Percentiles rank a stretch among this genome's conserved stretches.
Evolutionary conservation across 1,139 yeast genomes (phyloP).

Genomic region (Pichia inconspicua): DNA sequence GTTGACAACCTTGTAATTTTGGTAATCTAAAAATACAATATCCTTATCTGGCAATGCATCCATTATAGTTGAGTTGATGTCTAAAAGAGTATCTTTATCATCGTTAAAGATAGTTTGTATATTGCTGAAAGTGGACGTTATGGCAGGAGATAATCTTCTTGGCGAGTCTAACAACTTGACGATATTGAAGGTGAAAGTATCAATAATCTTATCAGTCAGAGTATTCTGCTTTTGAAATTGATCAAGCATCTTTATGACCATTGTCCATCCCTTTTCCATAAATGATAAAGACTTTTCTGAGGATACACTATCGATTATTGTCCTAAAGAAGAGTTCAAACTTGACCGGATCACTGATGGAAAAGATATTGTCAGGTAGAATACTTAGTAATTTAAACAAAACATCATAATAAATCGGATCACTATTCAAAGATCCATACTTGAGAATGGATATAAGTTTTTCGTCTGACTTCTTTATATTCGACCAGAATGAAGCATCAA

Average conservation of each 20-base stretch:
- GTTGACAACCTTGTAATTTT: conserved; percentile 9
- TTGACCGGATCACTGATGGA: conserved; percentile 14
- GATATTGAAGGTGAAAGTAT: conserved; percentile 9
- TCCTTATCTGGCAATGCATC: conserved; percentile 20
- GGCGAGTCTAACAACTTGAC: conserved; percentile 17
- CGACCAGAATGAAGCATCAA: conserved; percentile 41
- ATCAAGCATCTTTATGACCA: conserved; percentile 15
- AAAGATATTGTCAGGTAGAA: conserved; percentile 21
- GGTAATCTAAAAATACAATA: conserved; percentile 11
- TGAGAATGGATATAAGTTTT: conserved; percentile 39
- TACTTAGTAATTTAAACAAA: conserved; percentile 20
- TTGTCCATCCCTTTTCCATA: conserved; percentile 22
- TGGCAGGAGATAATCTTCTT: conserved; percentile 9
- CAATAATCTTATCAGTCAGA: conserved; percentile 6
- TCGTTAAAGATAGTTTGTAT: conserved; percentile 12
- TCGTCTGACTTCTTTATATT: conserved; percentile 36
- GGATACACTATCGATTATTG: conserved; percentile 23
- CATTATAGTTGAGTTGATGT: conserved; percentile 18
- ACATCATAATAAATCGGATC: conserved; percentile 40
- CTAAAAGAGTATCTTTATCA: conserved; percentile 19
- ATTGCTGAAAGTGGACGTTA: conserved; percentile 9
- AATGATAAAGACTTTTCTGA: conserved; percentile 22
- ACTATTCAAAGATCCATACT: conserved; percentile 47
- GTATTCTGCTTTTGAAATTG: conserved; percentile 1
- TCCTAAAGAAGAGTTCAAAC: conserved; percentile 21